Evolutionary conservation across 805 yeast genomes (phyloP).

Genomic region (Huiozyma naganishii): DNA sequence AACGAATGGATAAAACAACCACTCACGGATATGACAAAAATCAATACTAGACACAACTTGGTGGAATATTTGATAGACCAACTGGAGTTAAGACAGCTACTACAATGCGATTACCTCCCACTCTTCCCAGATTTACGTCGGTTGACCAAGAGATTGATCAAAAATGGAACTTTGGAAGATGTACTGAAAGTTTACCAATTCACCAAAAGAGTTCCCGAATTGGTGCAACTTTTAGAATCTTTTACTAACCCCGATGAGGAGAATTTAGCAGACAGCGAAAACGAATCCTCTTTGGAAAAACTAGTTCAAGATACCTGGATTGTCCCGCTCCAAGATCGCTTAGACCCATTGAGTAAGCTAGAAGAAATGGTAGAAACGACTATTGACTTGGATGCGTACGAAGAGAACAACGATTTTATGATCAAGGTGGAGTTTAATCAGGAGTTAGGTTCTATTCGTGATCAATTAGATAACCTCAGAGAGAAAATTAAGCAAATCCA

Average conservation of each 20-base stretch:
- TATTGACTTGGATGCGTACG: conserved; percentile 74
- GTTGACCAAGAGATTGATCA: conserved; percentile 54
- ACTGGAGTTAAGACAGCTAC: conserved; percentile 48
- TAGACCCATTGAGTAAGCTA: conserved; percentile 48
- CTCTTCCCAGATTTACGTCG: conserved; percentile 78
- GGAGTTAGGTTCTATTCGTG: conserved; percentile 49
- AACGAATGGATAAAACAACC: conserved; percentile 98
- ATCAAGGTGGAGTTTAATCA: conserved; percentile 88
- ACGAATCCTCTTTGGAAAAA: neutral
- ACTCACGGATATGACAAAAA: conserved; percentile 49
- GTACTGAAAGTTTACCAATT: conserved; percentile 83
- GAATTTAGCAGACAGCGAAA: conserved; percentile 1
- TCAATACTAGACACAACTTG: conserved; percentile 57
- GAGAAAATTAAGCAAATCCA: conserved; percentile 51
- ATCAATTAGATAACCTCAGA: conserved; percentile 43
- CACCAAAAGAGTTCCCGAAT: conserved; percentile 57
- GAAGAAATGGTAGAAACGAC: conserved; percentile 89
- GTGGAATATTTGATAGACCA: conserved; percentile 71
- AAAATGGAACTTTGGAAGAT: conserved; percentile 66
- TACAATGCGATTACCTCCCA: conserved; percentile 57
- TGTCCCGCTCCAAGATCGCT: conserved; percentile 39
- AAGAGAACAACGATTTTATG: conserved; percentile 63
- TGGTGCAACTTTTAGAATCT: conserved; percentile 41
- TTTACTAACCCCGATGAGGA: conserved; percentile 29
- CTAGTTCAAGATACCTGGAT: conserved; percentile 47